Conservation (phyloP, 1,284 basidiomycete genomes). For the Trichosporon inkin region DNA sequence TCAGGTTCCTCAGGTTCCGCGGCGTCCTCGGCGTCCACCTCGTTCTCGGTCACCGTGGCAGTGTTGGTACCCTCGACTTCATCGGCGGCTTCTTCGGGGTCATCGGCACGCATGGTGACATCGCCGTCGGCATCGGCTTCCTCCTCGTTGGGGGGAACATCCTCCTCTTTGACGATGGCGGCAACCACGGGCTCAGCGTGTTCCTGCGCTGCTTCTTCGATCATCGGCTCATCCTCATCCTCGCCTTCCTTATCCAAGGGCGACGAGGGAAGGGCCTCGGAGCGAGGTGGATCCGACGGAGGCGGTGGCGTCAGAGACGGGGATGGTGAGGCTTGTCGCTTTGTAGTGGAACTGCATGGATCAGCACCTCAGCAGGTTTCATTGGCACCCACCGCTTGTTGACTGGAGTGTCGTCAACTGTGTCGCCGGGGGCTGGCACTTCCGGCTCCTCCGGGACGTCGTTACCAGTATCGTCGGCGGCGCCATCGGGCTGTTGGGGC, state of each 20-base stretch:
- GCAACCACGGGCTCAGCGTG: neutral
- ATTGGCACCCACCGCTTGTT: slow-evolving; percentile 2
- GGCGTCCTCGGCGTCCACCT: slow-evolving; percentile 5
- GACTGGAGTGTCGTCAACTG: neutral
- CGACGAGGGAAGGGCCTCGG: slow-evolving; percentile 19
- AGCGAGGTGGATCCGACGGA: slow-evolving; percentile 23
- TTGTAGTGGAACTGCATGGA: neutral
- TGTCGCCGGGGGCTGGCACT: neutral
- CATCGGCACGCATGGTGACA: slow-evolving; percentile 27
- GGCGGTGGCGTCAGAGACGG: slow-evolving; percentile 32
- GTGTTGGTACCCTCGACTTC: slow-evolving; percentile 1
- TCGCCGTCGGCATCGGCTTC: slow-evolving; percentile 25
- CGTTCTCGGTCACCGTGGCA: neutral
- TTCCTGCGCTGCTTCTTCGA: slow-evolving; percentile 8
- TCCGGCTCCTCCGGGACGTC: neutral
- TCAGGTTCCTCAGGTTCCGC: slow-evolving; percentile 13
- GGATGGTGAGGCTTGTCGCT: slow-evolving; percentile 20
- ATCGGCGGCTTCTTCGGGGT: slow-evolving; percentile 5
- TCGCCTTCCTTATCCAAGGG: slow-evolving; percentile 9
- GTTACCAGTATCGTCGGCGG: slow-evolving; percentile 10
- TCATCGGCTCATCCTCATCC: neutral
- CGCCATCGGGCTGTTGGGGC: slow-evolving; percentile 8
- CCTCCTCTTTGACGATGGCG: slow-evolving; percentile 8
- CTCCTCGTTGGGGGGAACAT: slow-evolving; percentile 13
- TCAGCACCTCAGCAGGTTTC: neutral